These are phyloP conservation scores for Paramecium pentaurelia DNA, from an alignment of 73 alveolate species.

Conservation along the genomic window DNA sequence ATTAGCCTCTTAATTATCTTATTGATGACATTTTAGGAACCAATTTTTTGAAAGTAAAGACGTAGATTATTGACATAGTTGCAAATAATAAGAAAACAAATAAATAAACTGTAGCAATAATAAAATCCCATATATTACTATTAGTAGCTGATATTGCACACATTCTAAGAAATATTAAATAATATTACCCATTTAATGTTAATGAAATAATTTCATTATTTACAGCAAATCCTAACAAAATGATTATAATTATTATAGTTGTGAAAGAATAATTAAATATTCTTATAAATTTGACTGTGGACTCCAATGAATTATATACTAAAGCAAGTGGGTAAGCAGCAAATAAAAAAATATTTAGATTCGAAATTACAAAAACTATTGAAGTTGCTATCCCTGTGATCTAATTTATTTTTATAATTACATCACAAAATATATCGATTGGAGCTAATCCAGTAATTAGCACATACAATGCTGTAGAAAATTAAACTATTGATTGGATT, in stretches of 20 bases:
- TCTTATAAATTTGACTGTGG: background rate
- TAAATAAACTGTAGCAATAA: background rate
- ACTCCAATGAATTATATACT: background rate
- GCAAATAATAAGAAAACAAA: background rate
- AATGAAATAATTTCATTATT: background rate
- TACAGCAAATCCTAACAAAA: background rate
- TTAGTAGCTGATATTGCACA: background rate
- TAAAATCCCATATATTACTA: background rate
- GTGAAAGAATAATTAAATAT: background rate
- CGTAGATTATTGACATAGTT: background rate
- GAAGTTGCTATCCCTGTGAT: background rate
- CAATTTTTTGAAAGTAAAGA: background rate
- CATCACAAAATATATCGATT: background rate
- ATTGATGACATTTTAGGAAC: constrained; percentile 2
- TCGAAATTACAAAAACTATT: background rate
- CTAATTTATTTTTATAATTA: background rate
- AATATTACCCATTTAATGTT: background rate
- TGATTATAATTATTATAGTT: background rate
- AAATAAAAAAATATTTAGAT: background rate
- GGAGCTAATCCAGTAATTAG: background rate
- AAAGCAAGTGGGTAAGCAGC: constrained; percentile 20
- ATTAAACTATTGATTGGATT: background rate
- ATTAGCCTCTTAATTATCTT: background rate
- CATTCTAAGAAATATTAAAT: background rate
- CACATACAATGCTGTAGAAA: background rate